Evolutionary conservation across 2,329 filamentous ascomycete species (phyloP).

Genomic region (Coniochaeta hoffmannii): DNA sequence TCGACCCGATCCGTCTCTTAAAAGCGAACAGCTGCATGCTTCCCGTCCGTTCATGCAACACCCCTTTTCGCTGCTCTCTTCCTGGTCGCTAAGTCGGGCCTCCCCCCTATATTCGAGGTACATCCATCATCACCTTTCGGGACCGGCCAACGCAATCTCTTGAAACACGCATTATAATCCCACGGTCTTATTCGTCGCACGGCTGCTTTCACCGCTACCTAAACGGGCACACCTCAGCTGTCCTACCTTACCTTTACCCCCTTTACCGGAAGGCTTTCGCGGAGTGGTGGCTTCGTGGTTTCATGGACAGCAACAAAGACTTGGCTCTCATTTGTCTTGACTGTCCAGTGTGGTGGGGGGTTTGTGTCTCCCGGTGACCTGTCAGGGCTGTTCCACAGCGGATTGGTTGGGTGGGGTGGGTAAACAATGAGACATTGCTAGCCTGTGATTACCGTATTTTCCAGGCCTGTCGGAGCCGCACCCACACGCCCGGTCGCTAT

Average conservation of each 20-base stretch:
- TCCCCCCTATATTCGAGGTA: not conserved
- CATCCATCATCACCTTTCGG: not conserved
- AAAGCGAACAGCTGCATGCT: not conserved
- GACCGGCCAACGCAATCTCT: not conserved
- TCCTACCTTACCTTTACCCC: too few relatives aligned
- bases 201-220: not conserved
- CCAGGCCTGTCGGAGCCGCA: not conserved
- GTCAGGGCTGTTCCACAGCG: not conserved
- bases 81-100: not conserved
- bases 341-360: not conserved
- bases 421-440: constrained; percentile 4
- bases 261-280: not conserved
- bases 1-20: not conserved
- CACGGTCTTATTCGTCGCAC: not conserved
- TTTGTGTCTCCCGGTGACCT: not conserved
- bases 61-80: not conserved
- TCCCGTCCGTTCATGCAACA: not conserved
- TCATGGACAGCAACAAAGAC: not conserved
- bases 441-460: not conserved
- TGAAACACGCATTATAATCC: not conserved
- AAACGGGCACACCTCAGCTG: not conserved
- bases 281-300: too few relatives aligned
- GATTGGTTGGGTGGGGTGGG: not conserved
- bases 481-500: not conserved
- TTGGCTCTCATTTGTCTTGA: not conserved